These are phyloP conservation scores for Silene coronaria DNA, from an alignment of 179 eudicot species.

Conservation along the genomic window DNA sequence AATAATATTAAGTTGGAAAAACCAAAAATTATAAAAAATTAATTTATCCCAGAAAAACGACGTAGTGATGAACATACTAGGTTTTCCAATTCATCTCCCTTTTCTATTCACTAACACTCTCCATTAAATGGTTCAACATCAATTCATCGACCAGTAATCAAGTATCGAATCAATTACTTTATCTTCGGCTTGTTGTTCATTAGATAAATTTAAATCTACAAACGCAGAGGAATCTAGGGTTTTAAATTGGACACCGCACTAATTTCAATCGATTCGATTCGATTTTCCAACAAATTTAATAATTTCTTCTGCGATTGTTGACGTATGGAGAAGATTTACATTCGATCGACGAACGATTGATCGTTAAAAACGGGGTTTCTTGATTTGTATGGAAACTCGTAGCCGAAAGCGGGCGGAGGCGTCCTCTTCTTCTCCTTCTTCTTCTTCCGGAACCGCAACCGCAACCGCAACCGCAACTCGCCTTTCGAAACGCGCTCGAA, in stretches of 20 bases:
- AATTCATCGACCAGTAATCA: too few relatives aligned
- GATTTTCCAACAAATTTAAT: neutral
- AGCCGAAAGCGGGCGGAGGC: slow-evolving; percentile 99
- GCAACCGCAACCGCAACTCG: slow-evolving; percentile 54
- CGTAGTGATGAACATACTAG: neutral
- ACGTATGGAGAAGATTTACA: neutral
- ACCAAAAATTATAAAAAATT: neutral
- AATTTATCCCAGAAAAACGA: too few relatives aligned
- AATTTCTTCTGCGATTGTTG: neutral
- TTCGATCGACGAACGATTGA: neutral
- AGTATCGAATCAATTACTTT: too few relatives aligned
- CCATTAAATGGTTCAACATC: too few relatives aligned
- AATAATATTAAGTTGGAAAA: too few relatives aligned
- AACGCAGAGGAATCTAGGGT: too few relatives aligned
- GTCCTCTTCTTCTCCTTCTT: slow-evolving; percentile 80
- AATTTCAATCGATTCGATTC: neutral
- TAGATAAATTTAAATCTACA: too few relatives aligned
- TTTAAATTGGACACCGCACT: too few relatives aligned
- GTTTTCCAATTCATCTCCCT: neutral
- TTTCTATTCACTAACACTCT: neutral
- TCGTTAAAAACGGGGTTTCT: neutral
- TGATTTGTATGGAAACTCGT: slow-evolving; percentile 95
- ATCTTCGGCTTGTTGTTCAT: too few relatives aligned
- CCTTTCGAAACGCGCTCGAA: slow-evolving; percentile 63
- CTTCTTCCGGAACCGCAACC: slow-evolving; percentile 28